These are phyloP conservation scores for Cornus suecica DNA, from an alignment of 148 eudicot genomes.

Conservation along the genomic window DNA sequence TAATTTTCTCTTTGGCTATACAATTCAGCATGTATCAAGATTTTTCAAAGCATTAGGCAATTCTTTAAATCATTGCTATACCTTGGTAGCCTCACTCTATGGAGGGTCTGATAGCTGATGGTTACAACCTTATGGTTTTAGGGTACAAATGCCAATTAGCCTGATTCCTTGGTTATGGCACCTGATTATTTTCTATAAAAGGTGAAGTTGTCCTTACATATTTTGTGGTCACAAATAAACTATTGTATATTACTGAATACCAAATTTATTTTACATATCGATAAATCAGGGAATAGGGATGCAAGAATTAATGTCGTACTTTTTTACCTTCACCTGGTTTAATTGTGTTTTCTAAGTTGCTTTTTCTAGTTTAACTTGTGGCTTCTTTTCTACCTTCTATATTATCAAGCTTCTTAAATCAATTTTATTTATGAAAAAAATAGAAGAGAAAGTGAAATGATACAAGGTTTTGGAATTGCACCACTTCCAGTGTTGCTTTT, in stretches of 20 bases:
- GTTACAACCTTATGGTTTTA: neutral
- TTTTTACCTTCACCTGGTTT: neutral
- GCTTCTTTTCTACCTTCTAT: neutral
- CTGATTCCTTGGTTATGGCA: neutral
- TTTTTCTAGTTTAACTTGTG: neutral
- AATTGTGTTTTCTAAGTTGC: no score
- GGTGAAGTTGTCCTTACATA: neutral
- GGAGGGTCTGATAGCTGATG: neutral
- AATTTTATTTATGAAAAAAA: neutral
- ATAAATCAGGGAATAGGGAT: neutral
- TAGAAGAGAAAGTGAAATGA: no score
- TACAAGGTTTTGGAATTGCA: neutral
- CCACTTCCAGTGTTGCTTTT: no score
- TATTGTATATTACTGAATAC: neutral
- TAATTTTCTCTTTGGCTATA: neutral
- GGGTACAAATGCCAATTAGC: neutral
- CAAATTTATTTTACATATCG: neutral
- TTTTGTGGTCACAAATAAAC: neutral
- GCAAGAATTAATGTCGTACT: neutral
- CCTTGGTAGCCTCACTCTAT: slow-evolving; percentile 7
- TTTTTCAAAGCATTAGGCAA: neutral
- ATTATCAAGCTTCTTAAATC: neutral
- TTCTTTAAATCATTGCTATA: neutral
- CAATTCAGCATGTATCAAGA: neutral
- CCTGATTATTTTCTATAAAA: neutral